phyloP scores from a whole-genome alignment of 208 protist genomes.

The Angomonas deanei region DNA sequence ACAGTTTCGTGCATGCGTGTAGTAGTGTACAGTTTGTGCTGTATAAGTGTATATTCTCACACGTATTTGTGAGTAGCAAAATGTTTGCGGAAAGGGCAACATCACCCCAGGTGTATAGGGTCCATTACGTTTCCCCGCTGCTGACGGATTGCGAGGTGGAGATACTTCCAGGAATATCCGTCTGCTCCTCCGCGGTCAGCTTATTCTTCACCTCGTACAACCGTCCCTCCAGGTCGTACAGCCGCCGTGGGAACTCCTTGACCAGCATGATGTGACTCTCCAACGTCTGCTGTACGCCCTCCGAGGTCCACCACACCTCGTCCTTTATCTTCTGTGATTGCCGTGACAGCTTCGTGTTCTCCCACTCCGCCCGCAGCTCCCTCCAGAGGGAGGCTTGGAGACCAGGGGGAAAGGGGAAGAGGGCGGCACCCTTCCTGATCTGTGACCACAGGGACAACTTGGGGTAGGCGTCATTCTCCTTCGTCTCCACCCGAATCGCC shows the following conservation, averaged over 20 bases:
- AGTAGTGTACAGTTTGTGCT: no score
- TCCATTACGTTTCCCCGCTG: neutral
- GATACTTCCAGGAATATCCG: neutral
- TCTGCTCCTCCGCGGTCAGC: slow-evolving; percentile 10
- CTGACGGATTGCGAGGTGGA: neutral
- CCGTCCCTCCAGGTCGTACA: slow-evolving; percentile 24
- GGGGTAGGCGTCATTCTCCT: neutral
- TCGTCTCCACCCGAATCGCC: slow-evolving; percentile 4
- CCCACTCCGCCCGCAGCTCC: slow-evolving; percentile 24
- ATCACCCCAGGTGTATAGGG: neutral
- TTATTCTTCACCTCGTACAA: slow-evolving; percentile 14
- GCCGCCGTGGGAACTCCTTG: slow-evolving; percentile 19
- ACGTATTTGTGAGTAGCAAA: no score
- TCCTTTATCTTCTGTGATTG: slow-evolving; percentile 10
- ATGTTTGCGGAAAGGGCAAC: no score
- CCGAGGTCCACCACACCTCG: slow-evolving; percentile 20
- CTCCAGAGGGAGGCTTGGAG: slow-evolving; percentile 11
- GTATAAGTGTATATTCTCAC: no score
- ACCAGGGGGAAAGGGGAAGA: neutral
- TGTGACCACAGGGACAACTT: neutral
- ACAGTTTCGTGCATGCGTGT: no score
- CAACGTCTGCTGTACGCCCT: slow-evolving; percentile 24
- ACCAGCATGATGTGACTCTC: slow-evolving; percentile 20
- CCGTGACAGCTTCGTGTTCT: slow-evolving; percentile 4
- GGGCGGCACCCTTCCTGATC: neutral